Evolutionary conservation across 345 rosid genomes (phyloP).

Genomic region (Capsella bursapastoris): DNA sequence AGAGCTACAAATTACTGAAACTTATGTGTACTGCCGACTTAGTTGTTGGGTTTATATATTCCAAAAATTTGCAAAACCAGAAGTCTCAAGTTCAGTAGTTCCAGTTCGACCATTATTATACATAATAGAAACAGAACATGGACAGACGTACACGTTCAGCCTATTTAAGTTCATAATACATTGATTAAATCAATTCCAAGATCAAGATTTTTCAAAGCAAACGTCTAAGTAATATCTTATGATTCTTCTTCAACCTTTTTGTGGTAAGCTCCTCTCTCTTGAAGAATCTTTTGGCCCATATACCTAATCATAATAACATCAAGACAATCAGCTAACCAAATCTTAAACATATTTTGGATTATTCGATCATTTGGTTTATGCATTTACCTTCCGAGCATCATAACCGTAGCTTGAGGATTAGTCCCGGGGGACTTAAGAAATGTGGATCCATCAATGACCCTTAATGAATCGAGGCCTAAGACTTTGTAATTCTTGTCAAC

Average conservation of each 20-base stretch:
- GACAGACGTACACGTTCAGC: conserved; percentile 33
- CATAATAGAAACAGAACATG: conserved; percentile 37
- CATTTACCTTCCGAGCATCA: conserved; percentile 85
- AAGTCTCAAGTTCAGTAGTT: not conserved
- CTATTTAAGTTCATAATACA: conserved; percentile 36
- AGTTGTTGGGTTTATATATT: not conserved
- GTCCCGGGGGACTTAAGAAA: conserved; percentile 65
- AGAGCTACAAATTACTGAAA: not conserved
- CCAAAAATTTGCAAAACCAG: not conserved
- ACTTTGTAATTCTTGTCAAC: conserved; percentile 65
- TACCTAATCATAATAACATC: conserved; percentile 44
- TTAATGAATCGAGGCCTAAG: conserved; percentile 52
- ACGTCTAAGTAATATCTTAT: conserved; percentile 18
- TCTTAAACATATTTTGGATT: not conserved
- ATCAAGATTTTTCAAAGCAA: not conserved
- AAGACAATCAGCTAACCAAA: not conserved
- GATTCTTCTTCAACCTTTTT: conserved; percentile 18
- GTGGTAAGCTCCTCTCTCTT: conserved; percentile 34
- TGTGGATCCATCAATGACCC: conserved; percentile 73
- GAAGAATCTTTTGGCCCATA: conserved; percentile 54
- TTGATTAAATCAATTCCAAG: conserved; percentile 30
- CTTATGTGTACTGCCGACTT: not conserved
- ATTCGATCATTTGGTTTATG: not conserved
- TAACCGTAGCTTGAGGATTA: conserved; percentile 76
- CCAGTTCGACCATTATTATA: conserved; percentile 28